Evolutionary conservation across 371 early-diverging fungal species (phyloP), one percentile per base, ranked within the genome.

Genomic region (Mucor saturninus): DNA sequence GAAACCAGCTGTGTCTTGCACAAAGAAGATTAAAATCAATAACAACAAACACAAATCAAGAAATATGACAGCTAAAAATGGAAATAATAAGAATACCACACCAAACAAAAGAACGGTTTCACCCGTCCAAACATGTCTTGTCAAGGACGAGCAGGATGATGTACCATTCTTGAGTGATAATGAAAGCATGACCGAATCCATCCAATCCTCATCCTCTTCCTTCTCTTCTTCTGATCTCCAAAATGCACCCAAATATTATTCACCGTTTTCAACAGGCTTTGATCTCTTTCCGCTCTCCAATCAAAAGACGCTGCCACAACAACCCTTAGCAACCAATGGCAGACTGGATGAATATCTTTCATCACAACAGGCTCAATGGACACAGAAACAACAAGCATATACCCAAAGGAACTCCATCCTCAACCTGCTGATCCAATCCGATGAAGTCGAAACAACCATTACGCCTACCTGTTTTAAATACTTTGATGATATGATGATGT

Each of bases 261-360:
- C 68, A 2, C 68, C 59, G 7, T 68, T 68, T 30, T 55, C 59
- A 7, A 63, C 64, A n/a, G 68, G 63, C 4, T 68, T 68, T 52
- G 68, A 68, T 51, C 48, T 68, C 32, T 30, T 32, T 14, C 55
- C 62, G 9, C n/a, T 26, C 8, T 40, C 40, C 8, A 40, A 43
- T 13, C 43, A 43, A n/a, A 5, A 43, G 13, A 43, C 9, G 14
- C 46, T 3, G 6, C 26, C 21, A 3, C 21, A 21, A 21, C 21
- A 2, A 15, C 26, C 37, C 9, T 32, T n/a, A 21, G 21, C 21
- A 50, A 37, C 13, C 15, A 31, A 38, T 21, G 30, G 14, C 29
- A 56, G 15, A 45, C 45, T 45, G 11, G 32, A 48, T 29, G 28
- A 50, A 28, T 49, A 58, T 13, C 38, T 49, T 13, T 32, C 26